Conservation (phyloP, 2,329 filamentous ascomycete species). For the Trichoderma endophyticum region DNA sequence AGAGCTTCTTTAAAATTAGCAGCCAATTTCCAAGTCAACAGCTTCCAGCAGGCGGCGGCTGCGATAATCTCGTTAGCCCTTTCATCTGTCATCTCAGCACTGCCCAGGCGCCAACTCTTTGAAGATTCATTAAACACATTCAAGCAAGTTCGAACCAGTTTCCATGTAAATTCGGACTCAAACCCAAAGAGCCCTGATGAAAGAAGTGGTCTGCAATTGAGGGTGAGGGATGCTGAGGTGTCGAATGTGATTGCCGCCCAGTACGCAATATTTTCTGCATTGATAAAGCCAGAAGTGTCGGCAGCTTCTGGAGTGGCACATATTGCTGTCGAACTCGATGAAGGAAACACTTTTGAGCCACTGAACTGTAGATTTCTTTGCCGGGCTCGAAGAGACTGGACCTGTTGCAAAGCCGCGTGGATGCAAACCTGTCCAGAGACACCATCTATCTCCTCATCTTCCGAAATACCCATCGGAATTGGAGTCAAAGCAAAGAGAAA, state of each 20-base stretch:
- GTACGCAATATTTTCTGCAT: neutral
- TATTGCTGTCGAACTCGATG: neutral
- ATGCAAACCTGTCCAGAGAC: neutral
- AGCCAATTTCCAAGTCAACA: neutral
- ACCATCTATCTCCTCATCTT: neutral
- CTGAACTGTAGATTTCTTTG: constrained; percentile 1
- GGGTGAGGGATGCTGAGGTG: neutral
- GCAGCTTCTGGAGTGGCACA: neutral
- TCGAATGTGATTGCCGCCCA: constrained; percentile 2
- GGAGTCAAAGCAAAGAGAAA: neutral
- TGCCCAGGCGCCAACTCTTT: neutral
- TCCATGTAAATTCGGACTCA: constrained; percentile 1
- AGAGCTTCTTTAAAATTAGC: neutral
- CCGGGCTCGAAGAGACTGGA: neutral
- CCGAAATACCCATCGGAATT: neutral
- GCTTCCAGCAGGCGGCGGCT: neutral
- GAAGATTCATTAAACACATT: constrained; percentile 3
- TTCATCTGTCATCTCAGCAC: constrained; percentile 1
- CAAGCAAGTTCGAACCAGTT: neutral
- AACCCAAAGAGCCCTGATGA: neutral
- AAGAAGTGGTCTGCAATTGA: neutral
- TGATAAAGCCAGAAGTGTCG: neutral
- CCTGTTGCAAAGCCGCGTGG: neutral
- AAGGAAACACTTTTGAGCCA: neutral
- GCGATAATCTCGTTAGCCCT: constrained; percentile 1